Base-by-base conservation (phyloP, 2,329 filamentous ascomycete genomes). In the Macrophomina pseudophaseolina region DNA sequence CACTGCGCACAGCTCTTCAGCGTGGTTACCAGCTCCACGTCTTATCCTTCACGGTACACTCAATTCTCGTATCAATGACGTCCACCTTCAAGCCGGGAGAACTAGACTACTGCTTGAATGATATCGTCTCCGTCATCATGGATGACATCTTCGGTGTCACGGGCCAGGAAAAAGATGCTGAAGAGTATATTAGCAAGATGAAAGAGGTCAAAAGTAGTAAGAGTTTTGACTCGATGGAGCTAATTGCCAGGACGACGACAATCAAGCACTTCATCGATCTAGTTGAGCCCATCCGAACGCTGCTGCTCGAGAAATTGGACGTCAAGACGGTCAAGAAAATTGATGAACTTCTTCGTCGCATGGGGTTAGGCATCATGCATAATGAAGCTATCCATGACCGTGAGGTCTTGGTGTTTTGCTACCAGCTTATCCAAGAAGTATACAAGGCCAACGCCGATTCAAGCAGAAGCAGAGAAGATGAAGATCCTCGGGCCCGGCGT, bases 191-290 rank as follows among this genome's bases (percentile, higher is more conserved):
- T 66, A 97, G 89, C 76, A 91, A 94, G 78, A 97, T 96, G 90
- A 97, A 96, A 79, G 95, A 99, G 80, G 90, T 99, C 66, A 98
- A 97, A 82, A 95, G 92, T 78, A 97, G 92, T 83, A 99, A 98
- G 83, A 97, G 94, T 75, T 97, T 94, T 74, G 96, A 99, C 75
- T 97, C 95, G 0, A 96, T 98, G 90, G 94, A 98, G 77, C 84
- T 98, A 16, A 85, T 98, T 70, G 91, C 95, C 32, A 92, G 90
- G 74, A 93, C 90, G 56, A 90, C 92, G 1, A 94, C 93, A 1
- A 84, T 97, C 30, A 83, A 80, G 62, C 88, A 89, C 66, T 85
- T 98, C 5, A 88, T 90, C 56, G 87, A 90, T 59, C 86, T 99
- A 4, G 85, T 97, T 60, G 85, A 85, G 64, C 96, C 95, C 1